Percentiles rank a stretch among this genome's conserved stretches.
These are phyloP conservation scores for Pharus latifolius DNA, from an alignment of 176 grass and related monocot species.

Conservation along the genomic window DNA sequence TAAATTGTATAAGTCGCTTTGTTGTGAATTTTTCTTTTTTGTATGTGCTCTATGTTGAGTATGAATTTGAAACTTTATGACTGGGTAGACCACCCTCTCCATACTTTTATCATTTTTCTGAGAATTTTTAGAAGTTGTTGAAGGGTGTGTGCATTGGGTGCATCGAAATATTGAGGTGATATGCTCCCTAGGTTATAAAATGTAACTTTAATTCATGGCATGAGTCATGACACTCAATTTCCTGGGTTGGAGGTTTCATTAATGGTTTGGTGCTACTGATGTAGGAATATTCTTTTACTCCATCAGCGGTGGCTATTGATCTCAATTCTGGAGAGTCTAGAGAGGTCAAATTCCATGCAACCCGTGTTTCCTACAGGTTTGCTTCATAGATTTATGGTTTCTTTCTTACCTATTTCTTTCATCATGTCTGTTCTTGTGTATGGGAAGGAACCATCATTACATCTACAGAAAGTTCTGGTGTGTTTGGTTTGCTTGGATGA, in stretches of 20 bases:
- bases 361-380: constrained; percentile 97
- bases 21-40: constrained; percentile 1
- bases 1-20: not conserved
- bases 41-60: constrained; percentile 1
- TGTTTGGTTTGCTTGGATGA: too few relatives aligned
- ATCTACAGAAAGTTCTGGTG: not conserved
- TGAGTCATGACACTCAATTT: not conserved
- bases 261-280: constrained; percentile 23
- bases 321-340: constrained; percentile 82
- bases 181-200: not conserved
- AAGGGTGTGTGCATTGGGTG: too few relatives aligned
- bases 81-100: not conserved
- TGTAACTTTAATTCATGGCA: not conserved
- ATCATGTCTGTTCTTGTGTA: not conserved
- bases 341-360: constrained; percentile 72
- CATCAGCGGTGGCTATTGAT: constrained; percentile 73
- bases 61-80: not conserved
- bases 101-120: not conserved
- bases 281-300: constrained; percentile 95
- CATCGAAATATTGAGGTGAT: not conserved
- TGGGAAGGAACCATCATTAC: not conserved
- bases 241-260: constrained; percentile 12
- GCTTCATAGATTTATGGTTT: constrained; percentile 11
- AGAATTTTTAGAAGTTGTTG: not conserved
- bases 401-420: not conserved